Evolutionary conservation across 331 rosid species (phyloP), one percentile per base, ranked within the genome.

Genomic region (Erythrophleum ivorense): DNA sequence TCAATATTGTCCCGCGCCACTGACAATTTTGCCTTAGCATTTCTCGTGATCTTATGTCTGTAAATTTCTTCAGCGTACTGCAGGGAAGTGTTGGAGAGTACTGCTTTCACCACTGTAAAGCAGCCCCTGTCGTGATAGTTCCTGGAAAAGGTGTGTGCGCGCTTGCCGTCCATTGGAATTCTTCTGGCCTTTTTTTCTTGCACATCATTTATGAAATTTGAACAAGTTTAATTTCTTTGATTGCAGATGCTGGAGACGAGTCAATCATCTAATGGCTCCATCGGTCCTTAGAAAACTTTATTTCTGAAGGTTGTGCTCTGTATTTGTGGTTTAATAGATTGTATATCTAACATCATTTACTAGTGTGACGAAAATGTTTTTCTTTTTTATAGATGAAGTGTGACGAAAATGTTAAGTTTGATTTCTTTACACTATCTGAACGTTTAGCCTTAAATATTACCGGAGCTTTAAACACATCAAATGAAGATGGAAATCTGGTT

Each of bases 31-130:
- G 0, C 19, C 9, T 19, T 34, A 4, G 6, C 7, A 65, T 3
- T 38, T 65, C 12, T 36, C 46, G 55, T 43, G 52, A 9, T 70
- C 49, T 78, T 2, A 63, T 79, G 52, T 12, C 9, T 82, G 79
- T 80, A 43, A 29, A 65, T 63, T 40, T 76, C 16, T 78, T 70
- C 92, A 95, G 98, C 70, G 96, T 93, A 19, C 71, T 95, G 40
- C 92, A 91, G 11, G 98, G 98, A 80, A 95, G 98, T 71, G 98
- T 93, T 85, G 88, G 95, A 31, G 96, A 89, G 84, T 78, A 93
- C 72, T 92, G 95, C 85, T 83, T 89, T 81, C 98, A 90, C 88
- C 79, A 90, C 82, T 89, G 97, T 81, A 93, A 95, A 86, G 88
- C 92, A 81, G 92, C 97, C 46, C 98, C 98, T 3, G 81, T 93